phyloP scores from a whole-genome alignment of 441 rosid species.

The Isatis lusitanica region DNA sequence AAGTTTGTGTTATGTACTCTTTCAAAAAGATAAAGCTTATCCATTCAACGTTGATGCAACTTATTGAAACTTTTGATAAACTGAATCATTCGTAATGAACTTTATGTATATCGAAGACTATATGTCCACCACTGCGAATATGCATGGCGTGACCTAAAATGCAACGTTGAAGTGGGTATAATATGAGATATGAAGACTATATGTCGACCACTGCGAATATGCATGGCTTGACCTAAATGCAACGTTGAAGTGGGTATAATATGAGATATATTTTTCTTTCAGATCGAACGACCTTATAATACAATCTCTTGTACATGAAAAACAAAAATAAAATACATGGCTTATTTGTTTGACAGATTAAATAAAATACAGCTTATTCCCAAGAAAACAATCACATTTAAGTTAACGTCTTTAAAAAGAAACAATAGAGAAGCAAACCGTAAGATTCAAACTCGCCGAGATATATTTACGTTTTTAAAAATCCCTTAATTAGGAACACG shows the following conservation, averaged over 20 bases:
- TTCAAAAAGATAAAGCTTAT: not conserved
- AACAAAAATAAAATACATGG: not conserved
- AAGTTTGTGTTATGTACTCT: not conserved
- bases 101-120: not conserved
- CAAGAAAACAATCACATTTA: conserved; percentile 15
- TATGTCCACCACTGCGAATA: not conserved
- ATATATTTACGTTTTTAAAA: not conserved
- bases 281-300: not conserved
- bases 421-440: conserved; percentile 1
- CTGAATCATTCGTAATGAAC: not conserved
- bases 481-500: conserved; percentile 36
- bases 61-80: not conserved
- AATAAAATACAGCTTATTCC: conserved; percentile 9
- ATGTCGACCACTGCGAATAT: not conserved
- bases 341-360: conserved; percentile 5
- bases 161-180: not conserved
- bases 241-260: not conserved
- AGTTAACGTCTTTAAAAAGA: not conserved
- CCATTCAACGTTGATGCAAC: not conserved
- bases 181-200: not conserved
- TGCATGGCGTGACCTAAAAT: not conserved
- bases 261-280: not conserved
- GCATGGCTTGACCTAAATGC: not conserved
- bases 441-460: conserved; percentile 5
- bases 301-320: not conserved